Conservation (phyloP, 1,139 yeast genomes). For the Geotrichum citri-aurantii region DNA sequence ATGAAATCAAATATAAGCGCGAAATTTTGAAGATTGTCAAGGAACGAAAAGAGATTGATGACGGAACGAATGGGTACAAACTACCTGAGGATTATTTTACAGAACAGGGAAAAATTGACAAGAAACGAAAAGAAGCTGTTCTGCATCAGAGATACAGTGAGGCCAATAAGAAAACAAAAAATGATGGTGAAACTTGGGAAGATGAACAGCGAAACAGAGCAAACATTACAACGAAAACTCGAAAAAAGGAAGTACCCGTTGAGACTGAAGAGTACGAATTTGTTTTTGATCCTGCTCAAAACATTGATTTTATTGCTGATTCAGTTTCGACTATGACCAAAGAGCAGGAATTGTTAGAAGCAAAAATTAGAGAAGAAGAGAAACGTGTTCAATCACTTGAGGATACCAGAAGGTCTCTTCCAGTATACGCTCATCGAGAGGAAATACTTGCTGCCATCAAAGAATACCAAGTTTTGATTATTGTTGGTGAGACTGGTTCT, state of each 20-base stretch:
- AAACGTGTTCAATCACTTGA: conserved; percentile 41
- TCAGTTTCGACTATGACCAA: conserved; percentile 31
- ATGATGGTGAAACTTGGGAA: conserved; percentile 57
- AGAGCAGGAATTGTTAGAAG: conserved; percentile 31
- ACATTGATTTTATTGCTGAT: conserved; percentile 56
- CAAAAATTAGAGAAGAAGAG: conserved; percentile 41
- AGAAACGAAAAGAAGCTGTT: conserved; percentile 45
- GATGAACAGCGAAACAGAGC: conserved; percentile 54
- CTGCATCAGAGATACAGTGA: conserved; percentile 34
- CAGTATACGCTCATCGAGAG: conserved; percentile 63
- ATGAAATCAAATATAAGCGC: conserved; percentile 48
- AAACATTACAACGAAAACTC: conserved; percentile 16
- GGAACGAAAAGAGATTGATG: conserved; percentile 40
- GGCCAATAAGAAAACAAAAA: conserved; percentile 18
- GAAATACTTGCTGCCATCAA: conserved; percentile 58
- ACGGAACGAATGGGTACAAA: conserved; percentile 39
- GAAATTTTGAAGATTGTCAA: conserved; percentile 42
- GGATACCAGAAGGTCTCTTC: conserved; percentile 58
- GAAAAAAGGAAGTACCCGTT: conserved; percentile 20
- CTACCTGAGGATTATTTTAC: conserved; percentile 54
- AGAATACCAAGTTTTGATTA: conserved; percentile 68
- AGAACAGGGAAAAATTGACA: conserved; percentile 49
- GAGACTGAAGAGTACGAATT: conserved; percentile 56
- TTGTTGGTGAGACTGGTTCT: conserved; percentile 97
- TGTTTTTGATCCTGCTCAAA: conserved; percentile 76